A percentile compares a stretch with the other conserved stretches of the same genome.
phyloP scores from a whole-genome alignment of 768 basidiomycete species.

The Floccularia luteovirens region DNA sequence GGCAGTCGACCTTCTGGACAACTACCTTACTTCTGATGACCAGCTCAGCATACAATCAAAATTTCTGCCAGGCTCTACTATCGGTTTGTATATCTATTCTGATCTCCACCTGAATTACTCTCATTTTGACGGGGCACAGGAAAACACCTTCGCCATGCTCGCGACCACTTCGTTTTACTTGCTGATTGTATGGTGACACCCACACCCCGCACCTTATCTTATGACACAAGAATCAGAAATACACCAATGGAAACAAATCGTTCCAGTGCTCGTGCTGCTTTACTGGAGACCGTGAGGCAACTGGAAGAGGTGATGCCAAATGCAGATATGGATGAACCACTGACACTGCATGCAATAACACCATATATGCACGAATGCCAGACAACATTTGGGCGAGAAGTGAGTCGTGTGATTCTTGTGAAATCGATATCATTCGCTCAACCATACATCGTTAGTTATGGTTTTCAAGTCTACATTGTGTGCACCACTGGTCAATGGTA shows the following conservation, averaged over 20 bases:
- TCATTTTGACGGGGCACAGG: constrained; percentile 29
- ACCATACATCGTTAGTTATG: constrained; percentile 50
- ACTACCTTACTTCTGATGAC: constrained; percentile 55
- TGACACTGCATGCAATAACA: constrained; percentile 75
- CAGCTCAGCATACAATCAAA: constrained; percentile 66
- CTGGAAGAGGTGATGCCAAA: constrained; percentile 47
- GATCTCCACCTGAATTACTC: constrained; percentile 3
- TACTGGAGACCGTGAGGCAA: constrained; percentile 47
- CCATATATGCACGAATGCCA: constrained; percentile 69
- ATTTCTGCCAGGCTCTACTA: constrained; percentile 81
- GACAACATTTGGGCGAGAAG: constrained; percentile 82
- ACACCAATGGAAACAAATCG: constrained; percentile 78
- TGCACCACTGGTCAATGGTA: constrained; percentile 91
- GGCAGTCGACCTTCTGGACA: constrained; percentile 65
- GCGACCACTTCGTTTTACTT: constrained; percentile 74
- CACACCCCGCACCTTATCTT: constrained; percentile 51
- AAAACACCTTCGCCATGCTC: constrained; percentile 80
- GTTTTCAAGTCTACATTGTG: constrained; percentile 81
- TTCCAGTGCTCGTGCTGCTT: constrained; percentile 46
- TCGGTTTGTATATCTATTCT: constrained; percentile 39
- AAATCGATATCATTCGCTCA: neutral
- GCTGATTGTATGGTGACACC: constrained; percentile 40
- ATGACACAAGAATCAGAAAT: constrained; percentile 70
- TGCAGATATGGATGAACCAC: constrained; percentile 41
- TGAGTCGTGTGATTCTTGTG: constrained; percentile 16